phyloP scores from a whole-genome alignment of 257 asterid genomes.

The Scutellaria minor region DNA sequence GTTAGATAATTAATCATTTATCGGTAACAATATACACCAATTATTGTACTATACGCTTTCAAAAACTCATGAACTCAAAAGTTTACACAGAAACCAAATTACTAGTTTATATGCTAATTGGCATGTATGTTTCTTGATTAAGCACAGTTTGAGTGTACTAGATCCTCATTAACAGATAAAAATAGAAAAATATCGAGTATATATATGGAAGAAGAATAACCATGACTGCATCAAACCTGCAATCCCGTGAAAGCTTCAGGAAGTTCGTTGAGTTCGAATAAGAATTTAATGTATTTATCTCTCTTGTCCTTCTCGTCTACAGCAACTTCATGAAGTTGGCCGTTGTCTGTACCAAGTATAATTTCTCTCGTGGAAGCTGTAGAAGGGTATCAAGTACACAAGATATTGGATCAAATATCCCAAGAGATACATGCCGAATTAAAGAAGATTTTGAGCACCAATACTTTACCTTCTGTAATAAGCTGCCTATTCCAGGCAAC shows the following conservation, averaged over 20 bases:
- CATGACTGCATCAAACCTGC: slow-evolving; percentile 61
- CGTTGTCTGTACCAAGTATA: slow-evolving; percentile 85
- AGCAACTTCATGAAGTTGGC: slow-evolving; percentile 88
- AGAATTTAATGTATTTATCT: slow-evolving; percentile 83
- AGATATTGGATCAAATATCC: slow-evolving; percentile 30
- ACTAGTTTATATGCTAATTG: slow-evolving; percentile 25
- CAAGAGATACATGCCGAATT: slow-evolving; percentile 7
- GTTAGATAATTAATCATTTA: background rate
- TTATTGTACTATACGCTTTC: slow-evolving; percentile 15
- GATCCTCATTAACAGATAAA: slow-evolving; percentile 4
- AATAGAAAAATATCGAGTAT: background rate
- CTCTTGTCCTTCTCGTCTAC: slow-evolving; percentile 97
- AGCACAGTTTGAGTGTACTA: slow-evolving; percentile 6
- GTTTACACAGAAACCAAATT: slow-evolving; percentile 14
- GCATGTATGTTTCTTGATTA: slow-evolving; percentile 14
- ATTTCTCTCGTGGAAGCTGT: slow-evolving; percentile 95
- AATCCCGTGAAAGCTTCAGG: slow-evolving; percentile 90
- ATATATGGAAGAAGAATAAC: slow-evolving; percentile 21
- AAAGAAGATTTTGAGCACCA: slow-evolving; percentile 23
- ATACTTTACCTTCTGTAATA: slow-evolving; percentile 79
- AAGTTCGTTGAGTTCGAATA: slow-evolving; percentile 86
- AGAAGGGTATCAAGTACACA: slow-evolving; percentile 37
- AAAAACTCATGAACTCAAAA: slow-evolving; percentile 16
- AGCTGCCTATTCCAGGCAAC: slow-evolving; percentile 96
- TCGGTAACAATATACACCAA: background rate